Base-by-base conservation (phyloP, 495 filamentous ascomycete species). In the Glutinoglossum americanum region DNA sequence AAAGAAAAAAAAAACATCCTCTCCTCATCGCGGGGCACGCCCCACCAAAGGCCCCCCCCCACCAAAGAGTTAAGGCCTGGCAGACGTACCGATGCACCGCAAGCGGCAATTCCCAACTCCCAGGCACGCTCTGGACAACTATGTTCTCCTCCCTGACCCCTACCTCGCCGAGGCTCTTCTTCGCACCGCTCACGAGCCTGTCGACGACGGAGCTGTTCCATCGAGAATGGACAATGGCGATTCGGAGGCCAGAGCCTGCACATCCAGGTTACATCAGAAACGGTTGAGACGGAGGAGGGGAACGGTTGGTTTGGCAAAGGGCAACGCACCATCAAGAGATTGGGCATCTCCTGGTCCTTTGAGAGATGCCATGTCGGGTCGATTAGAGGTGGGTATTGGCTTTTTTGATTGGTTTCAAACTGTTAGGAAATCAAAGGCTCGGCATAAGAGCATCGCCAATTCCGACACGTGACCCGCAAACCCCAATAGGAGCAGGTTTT, bases 151-250 rank as follows among this genome's bases (percentile, higher is more conserved):
- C 80, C 61, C 78, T 78, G 51, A 98, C 92, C 53, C 93, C 93
- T 54, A 81, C 77, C 30, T 75, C 72, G 1, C 76, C 60, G 27
- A 89, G 74, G 39, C 71, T 71, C 59, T 78, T 78, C 61, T 76
- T 78, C 8, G 81, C 75, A 56, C 92, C 92, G 28, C 75, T 73
- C 47, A 98, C 74, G 23, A 98, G 79, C 33, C 82, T 74, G 30
- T 83, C 80, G 69, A 97, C 90, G 60, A 87, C 77, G 33, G 62
- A 69, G 54, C 75, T 80, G 70, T 97, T 98, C 92, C 92, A 98
- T 60, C 92, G 81, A 26, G 89, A 92, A 70, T 96, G 92, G 32
- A 98, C 79, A 64, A 98, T 95, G 57, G 84, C 89, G 65, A 98
- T 82, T 62, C 92, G 86, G 60, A 98, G 78, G 60, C 73, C 76